These are phyloP conservation scores for Paecilomyces niveus DNA, from an alignment of 2,329 filamentous ascomycete genomes.

Conservation along the genomic window DNA sequence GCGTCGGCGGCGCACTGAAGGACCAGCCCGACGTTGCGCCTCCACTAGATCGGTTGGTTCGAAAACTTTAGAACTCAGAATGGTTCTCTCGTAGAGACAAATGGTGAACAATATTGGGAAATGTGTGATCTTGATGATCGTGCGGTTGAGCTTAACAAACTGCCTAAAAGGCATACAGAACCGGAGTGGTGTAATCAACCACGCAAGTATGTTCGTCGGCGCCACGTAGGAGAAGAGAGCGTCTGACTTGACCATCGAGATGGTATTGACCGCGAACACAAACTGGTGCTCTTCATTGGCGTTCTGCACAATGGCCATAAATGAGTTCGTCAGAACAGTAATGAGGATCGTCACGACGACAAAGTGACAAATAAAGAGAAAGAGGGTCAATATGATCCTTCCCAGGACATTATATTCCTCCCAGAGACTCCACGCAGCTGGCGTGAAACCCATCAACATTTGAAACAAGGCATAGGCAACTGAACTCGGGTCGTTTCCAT, in stretches of 20 bases:
- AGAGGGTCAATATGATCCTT: conserved; percentile 66
- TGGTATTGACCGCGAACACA: conserved; percentile 91
- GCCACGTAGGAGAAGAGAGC: conserved; percentile 90
- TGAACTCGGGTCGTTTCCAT: conserved; percentile 60
- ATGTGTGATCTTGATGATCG: conserved; percentile 84
- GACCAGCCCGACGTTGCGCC: conserved; percentile 48
- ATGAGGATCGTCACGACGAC: conserved; percentile 90
- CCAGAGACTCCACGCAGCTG: conserved; percentile 89
- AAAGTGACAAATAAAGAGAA: conserved; percentile 92
- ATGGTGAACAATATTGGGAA: conserved; percentile 81
- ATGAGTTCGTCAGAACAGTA: conserved; percentile 92
- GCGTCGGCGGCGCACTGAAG: conserved; percentile 50
- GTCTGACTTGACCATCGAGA: conserved; percentile 98
- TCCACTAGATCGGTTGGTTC: conserved; percentile 85
- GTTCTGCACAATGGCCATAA: conserved; percentile 90
- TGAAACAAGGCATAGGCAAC: conserved; percentile 92
- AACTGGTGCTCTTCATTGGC: conserved; percentile 89
- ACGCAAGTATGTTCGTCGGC: conserved; percentile 84
- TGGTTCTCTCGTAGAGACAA: conserved; percentile 75
- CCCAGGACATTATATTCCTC: conserved; percentile 73
- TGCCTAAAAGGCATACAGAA: conserved; percentile 71
- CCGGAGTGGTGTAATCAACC: conserved; percentile 76
- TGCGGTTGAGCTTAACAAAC: conserved; percentile 82
- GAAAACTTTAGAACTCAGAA: conserved; percentile 68
- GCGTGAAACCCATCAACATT: conserved; percentile 91